Base-by-base conservation (phyloP, 164 flowering plant species). In the Kingdonia uniflora region DNA sequence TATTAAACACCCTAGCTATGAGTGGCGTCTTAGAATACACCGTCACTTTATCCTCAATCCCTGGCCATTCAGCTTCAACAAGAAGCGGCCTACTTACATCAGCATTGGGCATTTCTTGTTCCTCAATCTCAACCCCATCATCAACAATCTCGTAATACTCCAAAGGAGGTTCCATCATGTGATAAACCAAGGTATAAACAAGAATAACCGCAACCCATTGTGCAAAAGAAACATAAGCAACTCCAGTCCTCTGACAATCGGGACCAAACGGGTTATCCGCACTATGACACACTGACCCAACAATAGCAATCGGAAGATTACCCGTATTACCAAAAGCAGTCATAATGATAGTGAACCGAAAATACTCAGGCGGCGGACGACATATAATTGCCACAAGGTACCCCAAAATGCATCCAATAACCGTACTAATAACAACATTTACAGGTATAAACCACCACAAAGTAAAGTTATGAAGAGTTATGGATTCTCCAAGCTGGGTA, bases 91-190 rank as follows among this genome's bases (percentile, higher is more conserved):
- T 71, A 60, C 88, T 84, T 1, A 68, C n/a, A 54, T 80, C 71
- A 46, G 51, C 21, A 47, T 2, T 22, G 3, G 25, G 3, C 16
- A 11, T 23, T 44, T 44, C 19, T 7, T 51, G 42, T 19, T 51
- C 42, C 16, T 35, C 54, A 51, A 51, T 51, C 41, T 26, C 54
- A 33, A 51, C 17, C 33, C 22, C 40, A 37, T 33, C 41, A 14
- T 51, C 40, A 13, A 84, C 76, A 51, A 78, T 54, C 59, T 84
- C 96, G 60, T 82, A 81, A 42, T 64, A 82, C 54, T 77, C 80
- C 74, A 90, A 10, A 1, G 97, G 92, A 0, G 97, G 97, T 71
- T 87, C 95, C 95, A 90, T 87, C 92, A 90, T 90, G 65, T 87
- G 97, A 61, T 87, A 90, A 44, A 90, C 91, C 43, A 84, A 67